Evolutionary conservation across 1,284 basidiomycete genomes (phyloP).

Genomic region (Singerocomus inundabilis): DNA sequence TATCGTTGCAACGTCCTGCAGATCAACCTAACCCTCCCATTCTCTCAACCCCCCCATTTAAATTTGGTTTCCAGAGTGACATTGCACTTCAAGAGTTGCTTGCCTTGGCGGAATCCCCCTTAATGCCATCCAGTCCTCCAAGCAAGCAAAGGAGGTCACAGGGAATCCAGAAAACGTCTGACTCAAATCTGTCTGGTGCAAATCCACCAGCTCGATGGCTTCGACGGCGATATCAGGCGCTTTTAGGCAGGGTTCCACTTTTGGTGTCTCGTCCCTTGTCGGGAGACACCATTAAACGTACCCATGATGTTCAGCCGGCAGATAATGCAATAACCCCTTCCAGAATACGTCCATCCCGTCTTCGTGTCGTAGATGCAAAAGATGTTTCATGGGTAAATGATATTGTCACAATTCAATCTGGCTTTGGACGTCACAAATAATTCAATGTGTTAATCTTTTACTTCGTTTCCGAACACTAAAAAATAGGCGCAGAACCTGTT

Average conservation of each 20-base stretch:
- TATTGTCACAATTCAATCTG: constrained; percentile 5
- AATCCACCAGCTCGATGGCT: constrained; percentile 57
- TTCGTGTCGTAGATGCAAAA: constrained; percentile 27
- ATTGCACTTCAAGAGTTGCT: constrained; percentile 49
- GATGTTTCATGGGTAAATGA: constrained; percentile 38
- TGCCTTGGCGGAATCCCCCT: constrained; percentile 40
- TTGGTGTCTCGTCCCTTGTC: constrained; percentile 38
- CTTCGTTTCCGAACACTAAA: too few relatives aligned
- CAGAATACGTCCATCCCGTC: constrained; percentile 17
- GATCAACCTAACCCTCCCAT: background rate
- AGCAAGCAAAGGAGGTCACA: constrained; percentile 12
- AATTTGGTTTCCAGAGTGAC: constrained; percentile 45
- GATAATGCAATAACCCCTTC: constrained; percentile 27
- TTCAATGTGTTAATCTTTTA: background rate
- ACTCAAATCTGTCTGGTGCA: constrained; percentile 17
- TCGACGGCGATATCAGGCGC: constrained; percentile 60
- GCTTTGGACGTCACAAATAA: constrained; percentile 9
- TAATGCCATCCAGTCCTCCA: constrained; percentile 4
- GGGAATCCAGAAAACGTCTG: background rate
- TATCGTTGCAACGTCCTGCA: constrained; percentile 24
- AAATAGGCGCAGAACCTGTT: too few relatives aligned
- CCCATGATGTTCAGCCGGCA: constrained; percentile 35
- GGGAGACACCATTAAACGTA: constrained; percentile 4
- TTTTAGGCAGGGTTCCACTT: constrained; percentile 58
- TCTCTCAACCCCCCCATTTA: constrained; percentile 26